phyloP scores from a whole-genome alignment of 164 flowering plant genomes.

The Vitis rupestris region DNA sequence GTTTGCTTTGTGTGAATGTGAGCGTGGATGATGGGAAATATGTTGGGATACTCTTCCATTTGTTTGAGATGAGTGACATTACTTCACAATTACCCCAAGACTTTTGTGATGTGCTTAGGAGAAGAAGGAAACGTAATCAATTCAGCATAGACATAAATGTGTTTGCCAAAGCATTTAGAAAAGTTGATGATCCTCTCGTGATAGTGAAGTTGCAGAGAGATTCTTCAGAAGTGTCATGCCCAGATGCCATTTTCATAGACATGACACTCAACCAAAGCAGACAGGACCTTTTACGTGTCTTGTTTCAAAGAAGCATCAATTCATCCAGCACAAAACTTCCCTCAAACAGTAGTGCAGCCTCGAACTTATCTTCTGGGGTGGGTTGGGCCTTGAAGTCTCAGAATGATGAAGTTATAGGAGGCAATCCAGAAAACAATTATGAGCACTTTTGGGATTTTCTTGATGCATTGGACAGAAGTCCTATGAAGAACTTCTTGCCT shows the following conservation, averaged over 20 bases:
- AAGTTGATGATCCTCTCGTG: conserved; percentile 60
- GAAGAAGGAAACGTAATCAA: background rate
- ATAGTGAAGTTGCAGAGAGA: conserved; percentile 23
- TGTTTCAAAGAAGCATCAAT: conserved; percentile 37
- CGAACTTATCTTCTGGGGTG: no score
- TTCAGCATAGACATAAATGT: background rate
- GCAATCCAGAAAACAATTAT: no score
- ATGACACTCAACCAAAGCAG: conserved; percentile 22
- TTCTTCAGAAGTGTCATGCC: conserved; percentile 5
- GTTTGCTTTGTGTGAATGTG: conserved; percentile 41
- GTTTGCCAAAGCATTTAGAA: conserved; percentile 45
- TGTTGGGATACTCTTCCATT: conserved; percentile 14
- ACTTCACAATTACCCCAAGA: conserved; percentile 37
- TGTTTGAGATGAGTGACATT: conserved; percentile 25
- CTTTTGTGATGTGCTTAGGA: conserved; percentile 28
- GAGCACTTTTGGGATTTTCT: no score
- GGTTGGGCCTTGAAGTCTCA: no score
- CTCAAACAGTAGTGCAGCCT: no score
- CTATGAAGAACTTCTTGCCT: no score
- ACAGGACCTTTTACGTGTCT: conserved; percentile 34
- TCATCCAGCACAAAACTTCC: no score
- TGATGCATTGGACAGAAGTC: no score
- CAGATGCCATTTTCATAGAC: conserved; percentile 32
- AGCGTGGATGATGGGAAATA: background rate
- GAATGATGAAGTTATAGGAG: no score